Evolutionary conservation across 2,329 filamentous ascomycete genomes (phyloP), one percentile per base, ranked within the genome.

Genomic region (Colletotrichum caudatum): DNA sequence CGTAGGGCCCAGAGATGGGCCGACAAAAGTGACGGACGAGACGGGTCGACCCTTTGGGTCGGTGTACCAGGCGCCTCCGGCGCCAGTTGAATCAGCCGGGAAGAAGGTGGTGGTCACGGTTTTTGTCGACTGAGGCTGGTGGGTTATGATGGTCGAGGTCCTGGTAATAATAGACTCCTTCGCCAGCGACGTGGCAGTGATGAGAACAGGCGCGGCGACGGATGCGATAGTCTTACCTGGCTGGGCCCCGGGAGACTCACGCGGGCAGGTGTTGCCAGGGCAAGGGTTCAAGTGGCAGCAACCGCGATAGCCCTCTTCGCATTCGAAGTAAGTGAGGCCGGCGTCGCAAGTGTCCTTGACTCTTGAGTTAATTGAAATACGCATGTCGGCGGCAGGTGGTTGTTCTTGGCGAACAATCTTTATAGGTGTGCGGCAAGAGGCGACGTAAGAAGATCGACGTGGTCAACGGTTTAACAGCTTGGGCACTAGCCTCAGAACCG

Each of bases 241-340:
- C 6, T 46, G 54, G 8, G 12, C n/a, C 35, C 12, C 23, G 20
- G 20, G 11, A 33, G 26, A 48, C 41, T 64, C 26, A 46, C 70
- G 74, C 12, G 80, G 80, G 68, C 83, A 85, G 8, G 67, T 73
- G 3, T 66, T 56, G 59, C 77, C 62, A 4, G 72, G 66, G 75
- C 87, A 88, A 20, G 85, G 81, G 71, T 86, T 76, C 18, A 80
- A 76, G 18, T 78, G 76, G 75, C 86, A 88, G 74, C 87, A 88
- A 23, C 84, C 86, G 3, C 62, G 41, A 35, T 68, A 73, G 83
- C 86, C 41, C 16, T 74, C 72, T 74, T 77, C 82, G 59, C 63
- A 51, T 18, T 59, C 70, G 73, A 85, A 88, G 33, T 71, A 61
- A 73, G 83, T 86, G 73, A 79, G 11, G 33, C 48, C 60, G 35